Evolutionary conservation across 148 eudicot species (phyloP).

Genomic region (Tetragonia tetragonoides): DNA sequence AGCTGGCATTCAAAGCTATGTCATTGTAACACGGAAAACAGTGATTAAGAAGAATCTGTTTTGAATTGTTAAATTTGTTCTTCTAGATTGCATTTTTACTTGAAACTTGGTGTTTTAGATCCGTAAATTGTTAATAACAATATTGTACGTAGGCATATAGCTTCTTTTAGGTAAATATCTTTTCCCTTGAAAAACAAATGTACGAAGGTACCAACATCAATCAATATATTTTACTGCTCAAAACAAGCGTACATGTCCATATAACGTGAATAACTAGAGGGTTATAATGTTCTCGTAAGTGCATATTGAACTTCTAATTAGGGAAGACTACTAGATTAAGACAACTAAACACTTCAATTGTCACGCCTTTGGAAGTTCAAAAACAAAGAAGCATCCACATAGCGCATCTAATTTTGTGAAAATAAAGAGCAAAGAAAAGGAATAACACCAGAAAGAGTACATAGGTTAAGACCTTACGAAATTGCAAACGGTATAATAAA

Average conservation of each 20-base stretch:
- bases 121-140: no score
- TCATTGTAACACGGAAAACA: no score
- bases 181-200: neutral
- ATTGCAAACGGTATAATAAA: slow-evolving; percentile 90
- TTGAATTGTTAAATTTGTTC: no score
- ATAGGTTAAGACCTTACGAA: slow-evolving; percentile 95
- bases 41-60: no score
- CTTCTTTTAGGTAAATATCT: neutral
- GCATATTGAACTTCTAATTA: neutral
- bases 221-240: neutral
- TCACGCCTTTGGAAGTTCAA: neutral
- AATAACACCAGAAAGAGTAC: slow-evolving; percentile 16
- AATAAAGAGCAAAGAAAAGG: neutral
- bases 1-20: no score
- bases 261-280: neutral
- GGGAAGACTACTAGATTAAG: neutral
- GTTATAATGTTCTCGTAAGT: neutral
- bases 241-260: neutral
- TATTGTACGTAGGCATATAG: no score
- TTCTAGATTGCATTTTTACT: no score
- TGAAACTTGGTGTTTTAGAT: no score
- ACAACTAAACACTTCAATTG: neutral
- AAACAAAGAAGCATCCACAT: neutral
- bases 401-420: neutral
- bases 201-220: neutral